phyloP scores from a whole-genome alignment of 148 eudicot species.

The Silene conica region DNA sequence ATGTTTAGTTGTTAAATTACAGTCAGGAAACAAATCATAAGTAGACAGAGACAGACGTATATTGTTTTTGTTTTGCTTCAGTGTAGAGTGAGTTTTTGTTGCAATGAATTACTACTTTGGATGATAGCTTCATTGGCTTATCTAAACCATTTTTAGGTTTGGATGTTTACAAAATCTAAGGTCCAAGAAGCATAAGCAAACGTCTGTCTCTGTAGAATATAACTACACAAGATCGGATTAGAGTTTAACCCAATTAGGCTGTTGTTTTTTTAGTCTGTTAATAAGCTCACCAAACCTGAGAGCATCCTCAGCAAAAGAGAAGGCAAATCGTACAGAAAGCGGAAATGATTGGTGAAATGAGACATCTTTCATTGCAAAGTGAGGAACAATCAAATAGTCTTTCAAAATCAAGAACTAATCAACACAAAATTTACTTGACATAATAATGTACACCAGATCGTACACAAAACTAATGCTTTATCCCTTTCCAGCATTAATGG shows the following conservation, averaged over 20 bases:
- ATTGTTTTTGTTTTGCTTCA: background rate
- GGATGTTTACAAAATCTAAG: background rate
- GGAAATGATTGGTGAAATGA: conserved; percentile 10
- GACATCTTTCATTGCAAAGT: conserved; percentile 6
- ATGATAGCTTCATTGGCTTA: background rate
- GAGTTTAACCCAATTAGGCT: no score
- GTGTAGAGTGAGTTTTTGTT: background rate
- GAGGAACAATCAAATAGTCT: background rate
- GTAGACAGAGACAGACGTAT: background rate
- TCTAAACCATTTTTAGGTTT: background rate
- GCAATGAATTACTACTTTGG: background rate
- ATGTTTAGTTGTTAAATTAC: background rate
- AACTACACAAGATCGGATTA: no score
- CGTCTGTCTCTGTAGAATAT: no score
- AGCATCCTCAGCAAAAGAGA: background rate
- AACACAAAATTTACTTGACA: background rate
- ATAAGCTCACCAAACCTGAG: no score
- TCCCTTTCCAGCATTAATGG: conserved; percentile 66
- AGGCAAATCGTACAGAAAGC: background rate
- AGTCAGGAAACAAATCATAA: background rate
- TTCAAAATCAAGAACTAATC: background rate
- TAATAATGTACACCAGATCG: conserved; percentile 8
- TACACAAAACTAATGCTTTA: conserved; percentile 21
- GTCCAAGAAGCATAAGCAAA: no score
- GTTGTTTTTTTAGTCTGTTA: no score